Conservation (phyloP, 495 filamentous ascomycete species). For the Penicillium silybi region DNA sequence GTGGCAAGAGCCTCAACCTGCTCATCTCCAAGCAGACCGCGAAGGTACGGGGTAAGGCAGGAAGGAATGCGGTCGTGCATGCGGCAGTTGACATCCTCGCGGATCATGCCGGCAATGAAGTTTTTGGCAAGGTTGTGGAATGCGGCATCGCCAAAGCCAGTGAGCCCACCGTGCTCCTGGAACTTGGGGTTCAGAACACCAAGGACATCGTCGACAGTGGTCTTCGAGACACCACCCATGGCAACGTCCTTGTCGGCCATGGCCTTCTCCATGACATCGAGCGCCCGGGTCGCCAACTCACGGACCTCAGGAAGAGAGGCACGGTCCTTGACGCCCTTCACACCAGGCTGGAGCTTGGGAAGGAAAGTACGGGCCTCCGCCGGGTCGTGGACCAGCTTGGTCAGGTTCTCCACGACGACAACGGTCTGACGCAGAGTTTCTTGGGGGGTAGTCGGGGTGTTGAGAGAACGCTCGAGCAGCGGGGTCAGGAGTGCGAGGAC, state of each 20-base stretch:
- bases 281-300: slow-evolving; percentile 77
- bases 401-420: slow-evolving; percentile 98
- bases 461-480: slow-evolving; percentile 87
- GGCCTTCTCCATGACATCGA: slow-evolving; percentile 87
- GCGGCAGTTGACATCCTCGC: slow-evolving; percentile 84
- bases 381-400: slow-evolving; percentile 96
- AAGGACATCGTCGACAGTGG: slow-evolving; percentile 72
- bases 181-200: slow-evolving; percentile 70
- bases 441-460: slow-evolving; percentile 83
- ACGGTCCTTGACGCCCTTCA: slow-evolving; percentile 80
- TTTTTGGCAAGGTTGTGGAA: slow-evolving; percentile 63
- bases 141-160: slow-evolving; percentile 54
- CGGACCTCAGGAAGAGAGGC: slow-evolving; percentile 94
- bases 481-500: slow-evolving; percentile 96
- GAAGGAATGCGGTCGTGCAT: slow-evolving; percentile 65
- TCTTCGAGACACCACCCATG: slow-evolving; percentile 59
- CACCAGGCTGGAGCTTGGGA: slow-evolving; percentile 90
- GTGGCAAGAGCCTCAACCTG: slow-evolving; percentile 58
- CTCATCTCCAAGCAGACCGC: slow-evolving; percentile 58
- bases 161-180: slow-evolving; percentile 60
- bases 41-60: slow-evolving; percentile 69
- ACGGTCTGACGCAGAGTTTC: slow-evolving; percentile 94
- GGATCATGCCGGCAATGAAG: slow-evolving; percentile 82
- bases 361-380: slow-evolving; percentile 94
- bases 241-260: slow-evolving; percentile 67